phyloP scores from a whole-genome alignment of 1,284 basidiomycete genomes.

The Fomitopsis schrenkii region DNA sequence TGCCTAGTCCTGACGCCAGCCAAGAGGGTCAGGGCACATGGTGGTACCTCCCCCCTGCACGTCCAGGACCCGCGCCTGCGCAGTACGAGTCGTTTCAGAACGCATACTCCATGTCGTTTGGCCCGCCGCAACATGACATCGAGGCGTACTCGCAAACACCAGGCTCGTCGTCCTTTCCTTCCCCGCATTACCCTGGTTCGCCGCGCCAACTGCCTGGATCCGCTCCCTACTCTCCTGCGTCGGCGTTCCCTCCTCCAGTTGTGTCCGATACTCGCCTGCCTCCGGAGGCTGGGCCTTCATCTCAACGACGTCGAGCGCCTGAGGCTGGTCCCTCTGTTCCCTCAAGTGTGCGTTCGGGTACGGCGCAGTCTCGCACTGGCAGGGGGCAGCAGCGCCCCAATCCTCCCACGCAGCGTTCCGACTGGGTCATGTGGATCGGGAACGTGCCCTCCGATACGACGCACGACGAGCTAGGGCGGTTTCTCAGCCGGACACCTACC shows the following conservation, averaged over 20 bases:
- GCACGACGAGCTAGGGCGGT: conserved; percentile 85
- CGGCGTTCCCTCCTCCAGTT: background rate
- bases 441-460: conserved; percentile 85
- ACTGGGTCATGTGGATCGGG: conserved; percentile 96
- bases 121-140: conserved; percentile 15
- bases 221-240: background rate
- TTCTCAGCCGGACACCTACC: conserved; percentile 57
- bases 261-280: background rate
- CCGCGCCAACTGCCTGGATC: background rate
- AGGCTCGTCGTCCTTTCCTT: conserved; percentile 12
- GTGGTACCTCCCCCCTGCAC: conserved; percentile 47
- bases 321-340: conserved; percentile 11
- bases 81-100: conserved; percentile 41
- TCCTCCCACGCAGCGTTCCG: conserved; percentile 70
- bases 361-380: conserved; percentile 21
- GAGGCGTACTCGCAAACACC: conserved; percentile 14
- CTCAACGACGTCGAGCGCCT: conserved; percentile 6
- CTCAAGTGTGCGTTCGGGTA: conserved; percentile 9
- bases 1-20: conserved; percentile 20
- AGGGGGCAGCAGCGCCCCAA: conserved; percentile 51
- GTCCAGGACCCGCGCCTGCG: conserved; percentile 18
- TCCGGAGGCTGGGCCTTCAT: background rate
- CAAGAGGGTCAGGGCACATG: conserved; percentile 45
- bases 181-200: conserved; percentile 12
- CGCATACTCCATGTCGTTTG: conserved; percentile 35